Conservation (phyloP, 2,329 filamentous ascomycete species). For the Furcasterigmium furcatum region DNA sequence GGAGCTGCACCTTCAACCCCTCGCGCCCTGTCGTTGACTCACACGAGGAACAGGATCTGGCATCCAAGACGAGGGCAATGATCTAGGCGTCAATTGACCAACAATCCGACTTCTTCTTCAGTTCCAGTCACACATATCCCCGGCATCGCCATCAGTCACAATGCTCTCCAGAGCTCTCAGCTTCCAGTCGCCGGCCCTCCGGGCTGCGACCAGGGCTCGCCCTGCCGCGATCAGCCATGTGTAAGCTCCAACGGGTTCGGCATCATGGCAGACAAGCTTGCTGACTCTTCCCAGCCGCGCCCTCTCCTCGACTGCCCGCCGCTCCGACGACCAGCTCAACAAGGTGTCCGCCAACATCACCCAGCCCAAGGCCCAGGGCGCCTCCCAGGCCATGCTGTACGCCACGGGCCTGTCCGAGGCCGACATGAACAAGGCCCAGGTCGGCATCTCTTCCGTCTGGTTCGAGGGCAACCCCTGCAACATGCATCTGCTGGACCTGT, state of each 20-base stretch:
- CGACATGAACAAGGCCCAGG: constrained; percentile 94
- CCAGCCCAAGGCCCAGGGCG: constrained; percentile 96
- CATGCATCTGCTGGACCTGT: constrained; percentile 95
- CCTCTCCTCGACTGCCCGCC: constrained; percentile 47
- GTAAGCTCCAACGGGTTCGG: constrained; percentile 10
- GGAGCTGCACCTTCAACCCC: constrained; percentile 7
- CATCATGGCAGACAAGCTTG: neutral
- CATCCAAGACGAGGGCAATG: neutral
- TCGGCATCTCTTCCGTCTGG: constrained; percentile 98
- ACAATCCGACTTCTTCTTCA: constrained; percentile 1
- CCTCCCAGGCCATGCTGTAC: constrained; percentile 98
- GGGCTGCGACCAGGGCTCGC: constrained; percentile 14
- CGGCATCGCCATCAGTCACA: constrained; percentile 6
- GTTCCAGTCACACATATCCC: constrained; percentile 1
- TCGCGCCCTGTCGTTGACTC: constrained; percentile 13
- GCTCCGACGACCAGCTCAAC: constrained; percentile 64
- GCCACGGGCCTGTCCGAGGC: constrained; percentile 82
- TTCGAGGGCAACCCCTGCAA: constrained; percentile 98
- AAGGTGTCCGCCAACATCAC: constrained; percentile 75
- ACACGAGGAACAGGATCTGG: constrained; percentile 4
- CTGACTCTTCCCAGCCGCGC: constrained; percentile 35
- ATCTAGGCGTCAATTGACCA: constrained; percentile 1
- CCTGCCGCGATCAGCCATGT: constrained; percentile 12
- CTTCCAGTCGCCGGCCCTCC: constrained; percentile 17
- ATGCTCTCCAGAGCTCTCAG: constrained; percentile 16